These are phyloP conservation scores for Circinella umbellata DNA, from an alignment of 371 early-diverging fungal genomes.

Conservation along the genomic window DNA sequence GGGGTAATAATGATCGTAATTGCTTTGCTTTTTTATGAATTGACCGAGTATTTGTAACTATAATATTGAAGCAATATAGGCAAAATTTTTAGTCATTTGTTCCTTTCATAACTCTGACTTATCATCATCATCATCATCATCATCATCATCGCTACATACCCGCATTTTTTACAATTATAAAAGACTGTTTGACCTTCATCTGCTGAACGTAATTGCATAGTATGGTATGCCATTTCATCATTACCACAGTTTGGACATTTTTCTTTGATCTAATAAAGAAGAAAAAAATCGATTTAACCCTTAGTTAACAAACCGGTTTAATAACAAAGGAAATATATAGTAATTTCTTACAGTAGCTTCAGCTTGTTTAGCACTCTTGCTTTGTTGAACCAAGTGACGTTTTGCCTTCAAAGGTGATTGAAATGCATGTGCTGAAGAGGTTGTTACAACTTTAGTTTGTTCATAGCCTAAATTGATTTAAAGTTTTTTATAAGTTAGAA, in stretches of 20 bases:
- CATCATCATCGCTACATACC: constrained; percentile 54
- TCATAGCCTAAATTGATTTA: constrained; percentile 67
- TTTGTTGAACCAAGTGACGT: constrained; percentile 70
- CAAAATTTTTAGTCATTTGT: too few species aligned
- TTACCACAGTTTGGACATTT: constrained; percentile 96
- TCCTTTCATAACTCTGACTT: too few species aligned
- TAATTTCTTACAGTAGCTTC: constrained; percentile 71
- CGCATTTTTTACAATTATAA: constrained; percentile 97
- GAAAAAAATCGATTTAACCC: too few species aligned
- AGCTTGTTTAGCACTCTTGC: constrained; percentile 56
- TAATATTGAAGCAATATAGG: not conserved
- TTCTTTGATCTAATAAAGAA: constrained; percentile 84
- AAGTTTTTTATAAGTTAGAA: not conserved
- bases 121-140: too few species aligned
- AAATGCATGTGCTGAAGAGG: constrained; percentile 73
- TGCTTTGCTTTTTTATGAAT: constrained; percentile 13
- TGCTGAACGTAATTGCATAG: constrained; percentile 98
- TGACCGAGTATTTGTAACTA: constrained; percentile 56
- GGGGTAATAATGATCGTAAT: too few species aligned
- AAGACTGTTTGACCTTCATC: constrained; percentile 99
- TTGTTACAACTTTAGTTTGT: constrained; percentile 81
- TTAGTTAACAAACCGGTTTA: too few species aligned
- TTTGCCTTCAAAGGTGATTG: constrained; percentile 78
- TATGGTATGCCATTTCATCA: constrained; percentile 97
- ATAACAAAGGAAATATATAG: not conserved